Base-by-base conservation (phyloP, 768 basidiomycete genomes). In the Mycena chlorophos region DNA sequence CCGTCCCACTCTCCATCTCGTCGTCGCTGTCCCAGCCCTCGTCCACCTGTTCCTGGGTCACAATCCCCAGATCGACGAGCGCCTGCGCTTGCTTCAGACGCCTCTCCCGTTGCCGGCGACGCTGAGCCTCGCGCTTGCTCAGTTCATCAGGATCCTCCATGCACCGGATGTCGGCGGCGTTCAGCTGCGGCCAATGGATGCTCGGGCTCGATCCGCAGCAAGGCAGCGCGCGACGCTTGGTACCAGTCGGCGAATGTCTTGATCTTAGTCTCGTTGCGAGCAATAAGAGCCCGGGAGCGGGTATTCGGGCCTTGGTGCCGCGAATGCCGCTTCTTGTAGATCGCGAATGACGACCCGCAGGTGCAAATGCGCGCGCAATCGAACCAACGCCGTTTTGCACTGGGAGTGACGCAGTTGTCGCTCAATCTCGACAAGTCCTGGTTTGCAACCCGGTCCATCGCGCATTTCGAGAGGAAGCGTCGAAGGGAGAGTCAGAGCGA, bases 321-420 rank as follows among this genome's bases (percentile, higher is more conserved):
- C 0, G 59, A 51, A n/a, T 65, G 52, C 2, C 27, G 22, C 4
- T 45, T 22, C 40, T 59, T 57, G 58, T 60, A 62, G 3, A 12
- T 31, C 48, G 51, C 38, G 2, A 64, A 51, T 3, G 55, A 49
- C 20, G 55, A 19, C 39, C 55, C 54, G 47, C 60, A n/a, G 46
- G 38, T 57, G 58, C 0, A 65, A 55, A 16, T 62, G 58, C 20
- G 52, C 34, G 0, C 63, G 61, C 12, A 66, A 31, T 17, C 52
- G 49, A 22, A 60, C 50, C 2, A 66, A 56, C 2, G 58, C 10
- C 38, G 61, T 54, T 3, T 46, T 46, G 31, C 58, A 50, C 39
- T 66, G 65, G 6, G 49, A 60, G n/a, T 1, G 57, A 56, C 5
- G 61, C 60, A 2, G 64, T 19, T 0, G 37, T 30, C 1, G 28